Evolutionary conservation across 306 rosid genomes (phyloP).

Genomic region (Cyamopsis tetragonoloba): DNA sequence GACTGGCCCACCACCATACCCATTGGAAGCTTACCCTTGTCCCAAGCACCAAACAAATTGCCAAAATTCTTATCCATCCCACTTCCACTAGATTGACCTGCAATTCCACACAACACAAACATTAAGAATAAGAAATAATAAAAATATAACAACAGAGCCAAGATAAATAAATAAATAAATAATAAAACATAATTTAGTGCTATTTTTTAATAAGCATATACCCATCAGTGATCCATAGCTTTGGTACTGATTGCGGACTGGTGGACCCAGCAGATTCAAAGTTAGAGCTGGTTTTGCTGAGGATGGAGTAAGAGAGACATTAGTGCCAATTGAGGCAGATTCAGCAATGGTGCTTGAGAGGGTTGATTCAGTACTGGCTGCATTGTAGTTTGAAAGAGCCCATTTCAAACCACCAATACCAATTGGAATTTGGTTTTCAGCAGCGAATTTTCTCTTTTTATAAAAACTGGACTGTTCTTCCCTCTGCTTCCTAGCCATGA

Average conservation of each 20-base stretch:
- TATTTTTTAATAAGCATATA: constrained; percentile 47
- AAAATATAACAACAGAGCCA: background rate
- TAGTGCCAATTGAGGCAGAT: constrained; percentile 62
- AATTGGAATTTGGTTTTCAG: background rate
- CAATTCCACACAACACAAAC: constrained; percentile 16
- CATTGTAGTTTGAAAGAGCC: constrained; percentile 35
- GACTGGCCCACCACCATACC: constrained; percentile 44
- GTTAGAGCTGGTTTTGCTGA: constrained; percentile 23
- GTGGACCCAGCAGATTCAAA: constrained; percentile 6
- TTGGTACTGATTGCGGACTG: constrained; percentile 25
- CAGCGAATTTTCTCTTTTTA: constrained; percentile 52
- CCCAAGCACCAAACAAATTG: constrained; percentile 25
- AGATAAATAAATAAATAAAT: background rate
- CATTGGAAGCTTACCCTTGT: constrained; percentile 4
- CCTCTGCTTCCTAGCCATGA: constrained; percentile 78
- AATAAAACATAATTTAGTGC: too few species aligned
- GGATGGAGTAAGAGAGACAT: constrained; percentile 55
- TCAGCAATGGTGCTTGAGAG: constrained; percentile 55
- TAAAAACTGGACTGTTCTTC: constrained; percentile 56
- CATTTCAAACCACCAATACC: constrained; percentile 27
- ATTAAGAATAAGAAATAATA: background rate
- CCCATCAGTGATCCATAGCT: constrained; percentile 32
- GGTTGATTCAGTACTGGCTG: constrained; percentile 55
- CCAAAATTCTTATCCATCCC: constrained; percentile 24
- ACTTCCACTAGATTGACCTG: constrained; percentile 32